phyloP scores from a whole-genome alignment of 306 rosid genomes.

The Albizia julibrissin region DNA sequence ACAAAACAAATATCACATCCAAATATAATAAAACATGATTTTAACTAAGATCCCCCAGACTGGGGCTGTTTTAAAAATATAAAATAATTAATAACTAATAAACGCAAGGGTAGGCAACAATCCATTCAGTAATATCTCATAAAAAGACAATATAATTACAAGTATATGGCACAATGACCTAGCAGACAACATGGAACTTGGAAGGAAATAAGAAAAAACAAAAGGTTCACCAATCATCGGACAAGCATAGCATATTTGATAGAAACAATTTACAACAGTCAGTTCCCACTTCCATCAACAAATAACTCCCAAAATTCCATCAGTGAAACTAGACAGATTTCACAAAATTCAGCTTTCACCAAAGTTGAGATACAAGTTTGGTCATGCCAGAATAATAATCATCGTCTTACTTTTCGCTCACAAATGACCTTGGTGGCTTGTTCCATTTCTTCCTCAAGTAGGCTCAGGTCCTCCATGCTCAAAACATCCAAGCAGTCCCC shows the following conservation, averaged over 20 bases:
- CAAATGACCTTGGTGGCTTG: conserved; percentile 58
- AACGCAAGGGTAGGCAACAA: not conserved
- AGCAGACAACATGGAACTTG: no score
- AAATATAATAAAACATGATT: conserved; percentile 12
- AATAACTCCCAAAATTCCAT: no score
- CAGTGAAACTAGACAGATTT: no score
- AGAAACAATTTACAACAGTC: no score
- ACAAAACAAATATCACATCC: conserved; percentile 24
- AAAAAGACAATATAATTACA: not conserved
- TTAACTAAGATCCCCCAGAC: conserved; percentile 15
- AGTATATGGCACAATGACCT: not conserved
- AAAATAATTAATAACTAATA: not conserved
- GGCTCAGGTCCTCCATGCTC: conserved; percentile 53
- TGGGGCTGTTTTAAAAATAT: not conserved
- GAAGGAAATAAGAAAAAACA: no score
- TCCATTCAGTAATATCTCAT: not conserved
- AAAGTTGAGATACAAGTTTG: no score
- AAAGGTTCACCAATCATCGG: no score
- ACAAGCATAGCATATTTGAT: no score
- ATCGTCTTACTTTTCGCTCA: conserved; percentile 58
- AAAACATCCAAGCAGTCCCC: conserved; percentile 69
- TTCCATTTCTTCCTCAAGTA: conserved; percentile 70
- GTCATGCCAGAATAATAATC: not conserved
- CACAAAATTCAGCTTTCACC: no score
- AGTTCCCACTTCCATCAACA: no score